Conservation (phyloP, 2,329 filamentous ascomycete genomes). For the Fusarium circinatum region DNA sequence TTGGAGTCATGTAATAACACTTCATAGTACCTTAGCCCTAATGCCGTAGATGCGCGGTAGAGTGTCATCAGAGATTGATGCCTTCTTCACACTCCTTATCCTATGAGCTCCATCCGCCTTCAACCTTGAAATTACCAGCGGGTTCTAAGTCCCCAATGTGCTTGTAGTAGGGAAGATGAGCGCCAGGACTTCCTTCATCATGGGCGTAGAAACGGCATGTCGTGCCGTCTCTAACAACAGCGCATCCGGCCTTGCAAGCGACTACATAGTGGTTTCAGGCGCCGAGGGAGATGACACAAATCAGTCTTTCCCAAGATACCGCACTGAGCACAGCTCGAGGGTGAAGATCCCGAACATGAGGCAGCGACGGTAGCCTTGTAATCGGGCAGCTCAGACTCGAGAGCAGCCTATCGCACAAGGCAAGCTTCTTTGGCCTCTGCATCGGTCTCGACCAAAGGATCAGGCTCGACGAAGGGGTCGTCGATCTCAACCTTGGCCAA, state of each 20-base stretch:
- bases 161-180: background rate
- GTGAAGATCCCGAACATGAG: background rate
- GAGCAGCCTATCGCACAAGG: background rate
- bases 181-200: background rate
- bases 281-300: background rate
- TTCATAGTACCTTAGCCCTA: fast-evolving
- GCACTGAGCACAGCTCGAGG: background rate
- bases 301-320: background rate
- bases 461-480: background rate
- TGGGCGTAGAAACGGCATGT: background rate
- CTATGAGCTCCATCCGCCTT: background rate
- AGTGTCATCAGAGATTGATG: background rate
- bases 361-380: background rate
- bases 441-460: background rate
- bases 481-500: background rate
- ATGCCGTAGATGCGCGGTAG: background rate
- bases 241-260: background rate
- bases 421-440: background rate
- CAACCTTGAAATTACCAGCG: background rate
- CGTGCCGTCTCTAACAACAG: background rate
- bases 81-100: background rate
- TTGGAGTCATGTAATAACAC: background rate
- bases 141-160: background rate
- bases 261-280: background rate
- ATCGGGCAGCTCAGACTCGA: background rate